Percentiles rank a stretch among this genome's conserved stretches.
These are phyloP conservation scores for Hondaea fermentalgiana DNA, from an alignment of 108 stramenopile species.

Conservation along the genomic window DNA sequence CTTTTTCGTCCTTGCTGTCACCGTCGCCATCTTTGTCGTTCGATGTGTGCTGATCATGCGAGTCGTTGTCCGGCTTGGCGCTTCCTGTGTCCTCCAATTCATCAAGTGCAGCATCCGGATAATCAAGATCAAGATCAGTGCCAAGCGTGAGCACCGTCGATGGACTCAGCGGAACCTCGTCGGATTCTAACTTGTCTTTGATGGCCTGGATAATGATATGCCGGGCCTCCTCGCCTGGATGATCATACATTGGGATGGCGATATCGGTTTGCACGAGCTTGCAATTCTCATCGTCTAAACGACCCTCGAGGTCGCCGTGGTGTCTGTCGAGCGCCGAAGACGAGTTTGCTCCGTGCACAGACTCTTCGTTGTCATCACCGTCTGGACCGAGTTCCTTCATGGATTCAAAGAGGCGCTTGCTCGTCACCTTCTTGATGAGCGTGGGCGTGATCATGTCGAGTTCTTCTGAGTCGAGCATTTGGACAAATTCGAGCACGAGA, in stretches of 20 bases:
- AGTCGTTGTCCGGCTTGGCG: neutral
- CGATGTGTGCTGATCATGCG: neutral
- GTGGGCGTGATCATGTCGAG: neutral
- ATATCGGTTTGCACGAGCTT: neutral
- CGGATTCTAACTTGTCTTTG: neutral
- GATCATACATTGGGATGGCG: neutral
- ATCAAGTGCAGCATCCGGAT: neutral
- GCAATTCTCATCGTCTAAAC: neutral
- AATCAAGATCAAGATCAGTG: neutral
- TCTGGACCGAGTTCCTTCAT: neutral
- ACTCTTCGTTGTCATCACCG: neutral
- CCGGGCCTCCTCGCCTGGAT: neutral
- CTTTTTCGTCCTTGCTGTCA: neutral
- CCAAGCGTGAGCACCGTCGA: neutral
- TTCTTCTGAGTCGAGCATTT: neutral
- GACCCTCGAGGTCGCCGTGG: neutral
- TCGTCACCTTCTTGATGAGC: neutral
- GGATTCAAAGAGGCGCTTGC: neutral
- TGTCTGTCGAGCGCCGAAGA: neutral
- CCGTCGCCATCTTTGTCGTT: neutral
- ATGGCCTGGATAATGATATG: neutral
- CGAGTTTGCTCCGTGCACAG: neutral
- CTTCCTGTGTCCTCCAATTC: neutral
- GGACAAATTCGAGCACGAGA: neutral
- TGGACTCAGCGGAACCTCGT: neutral